A percentile compares a stretch with the other conserved stretches of the same genome.
These are phyloP conservation scores for Isabelozyma gotoi DNA, from an alignment of 805 yeast species.

Conservation along the genomic window DNA sequence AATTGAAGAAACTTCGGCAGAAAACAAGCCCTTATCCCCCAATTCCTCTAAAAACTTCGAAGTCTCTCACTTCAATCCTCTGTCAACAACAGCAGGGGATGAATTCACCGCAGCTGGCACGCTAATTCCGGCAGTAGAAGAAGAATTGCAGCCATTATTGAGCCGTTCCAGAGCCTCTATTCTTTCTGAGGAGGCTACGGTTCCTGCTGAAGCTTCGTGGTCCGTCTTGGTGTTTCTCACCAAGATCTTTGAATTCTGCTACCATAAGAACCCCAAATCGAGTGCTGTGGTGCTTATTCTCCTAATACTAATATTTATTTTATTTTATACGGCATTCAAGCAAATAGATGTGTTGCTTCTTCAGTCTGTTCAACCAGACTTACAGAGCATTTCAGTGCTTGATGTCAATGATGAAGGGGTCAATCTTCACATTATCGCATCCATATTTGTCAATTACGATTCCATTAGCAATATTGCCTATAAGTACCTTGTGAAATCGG, in stretches of 20 bases:
- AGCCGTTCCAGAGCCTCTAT: neutral
- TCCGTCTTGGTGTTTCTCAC: neutral
- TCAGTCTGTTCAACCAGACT: slow-evolving; percentile 19
- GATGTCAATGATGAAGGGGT: slow-evolving; percentile 25
- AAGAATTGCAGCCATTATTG: slow-evolving; percentile 1
- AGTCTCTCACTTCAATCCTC: neutral
- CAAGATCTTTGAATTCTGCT: slow-evolving; percentile 1
- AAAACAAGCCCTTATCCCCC: neutral
- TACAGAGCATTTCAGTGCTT: slow-evolving; percentile 23
- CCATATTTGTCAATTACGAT: slow-evolving; percentile 26
- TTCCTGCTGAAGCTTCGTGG: slow-evolving; percentile 3
- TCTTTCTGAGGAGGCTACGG: neutral
- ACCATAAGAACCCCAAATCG: slow-evolving; percentile 1
- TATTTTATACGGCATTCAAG: slow-evolving; percentile 1
- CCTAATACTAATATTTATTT: slow-evolving; percentile 2
- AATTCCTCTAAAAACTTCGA: no score
- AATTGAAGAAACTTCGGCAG: neutral
- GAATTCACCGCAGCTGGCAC: neutral
- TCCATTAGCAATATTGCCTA: slow-evolving; percentile 19
- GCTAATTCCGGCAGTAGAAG: neutral
- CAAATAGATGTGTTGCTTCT: slow-evolving; percentile 12
- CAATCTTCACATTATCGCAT: slow-evolving; percentile 25
- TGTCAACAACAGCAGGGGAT: neutral
- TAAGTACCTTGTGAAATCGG: slow-evolving; percentile 16
- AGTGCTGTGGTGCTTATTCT: slow-evolving; percentile 2